Evolutionary conservation across 2,329 filamentous ascomycete genomes (phyloP).

Genomic region (Colletotrichum scovillei): DNA sequence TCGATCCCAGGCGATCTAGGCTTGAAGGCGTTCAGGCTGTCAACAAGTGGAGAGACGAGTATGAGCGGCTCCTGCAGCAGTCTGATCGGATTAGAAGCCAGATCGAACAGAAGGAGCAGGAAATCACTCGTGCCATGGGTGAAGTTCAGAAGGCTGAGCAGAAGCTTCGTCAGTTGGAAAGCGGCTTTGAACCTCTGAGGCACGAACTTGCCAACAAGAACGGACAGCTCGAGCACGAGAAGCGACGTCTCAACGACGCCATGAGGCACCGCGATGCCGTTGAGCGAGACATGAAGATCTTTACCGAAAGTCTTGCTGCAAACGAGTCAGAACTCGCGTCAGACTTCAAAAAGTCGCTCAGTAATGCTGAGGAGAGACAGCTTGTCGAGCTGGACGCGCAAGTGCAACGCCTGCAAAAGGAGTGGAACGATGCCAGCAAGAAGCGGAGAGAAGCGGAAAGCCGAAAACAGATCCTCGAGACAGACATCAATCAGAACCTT

Average conservation of each 20-base stretch:
- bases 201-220: conserved; percentile 81
- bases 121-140: conserved; percentile 87
- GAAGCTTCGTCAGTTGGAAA: conserved; percentile 79
- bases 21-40: conserved; percentile 85
- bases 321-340: conserved; percentile 85
- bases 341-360: conserved; percentile 92
- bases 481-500: conserved; percentile 89
- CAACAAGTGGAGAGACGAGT: conserved; percentile 79
- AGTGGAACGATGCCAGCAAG: conserved; percentile 80
- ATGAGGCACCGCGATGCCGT: conserved; percentile 73
- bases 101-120: conserved; percentile 84
- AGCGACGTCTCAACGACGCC: conserved; percentile 79
- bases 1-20: conserved; percentile 86
- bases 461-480: conserved; percentile 85
- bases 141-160: conserved; percentile 87
- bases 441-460: conserved; percentile 82
- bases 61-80: conserved; percentile 74
- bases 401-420: conserved; percentile 79
- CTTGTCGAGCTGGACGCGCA: conserved; percentile 77
- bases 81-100: conserved; percentile 74
- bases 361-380: conserved; percentile 82
- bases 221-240: conserved; percentile 78
- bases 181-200: conserved; percentile 83
- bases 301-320: conserved; percentile 79
- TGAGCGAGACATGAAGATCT: conserved; percentile 78